Evolutionary conservation across 257 asterid genomes (phyloP).

Genomic region (Parsonsia alboflavescens): DNA sequence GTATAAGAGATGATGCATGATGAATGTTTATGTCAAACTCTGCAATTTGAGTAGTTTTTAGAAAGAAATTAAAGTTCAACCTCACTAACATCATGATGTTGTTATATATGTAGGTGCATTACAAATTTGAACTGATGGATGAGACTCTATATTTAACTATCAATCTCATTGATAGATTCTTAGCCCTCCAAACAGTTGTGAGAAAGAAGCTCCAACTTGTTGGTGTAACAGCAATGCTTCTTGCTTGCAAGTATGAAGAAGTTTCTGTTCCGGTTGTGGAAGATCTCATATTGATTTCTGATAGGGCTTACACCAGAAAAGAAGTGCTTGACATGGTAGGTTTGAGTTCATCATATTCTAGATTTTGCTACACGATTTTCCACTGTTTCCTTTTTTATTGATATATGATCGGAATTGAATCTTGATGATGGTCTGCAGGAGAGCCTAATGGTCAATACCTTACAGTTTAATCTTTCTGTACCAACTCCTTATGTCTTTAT

Average conservation of each 20-base stretch:
- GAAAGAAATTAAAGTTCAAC: neutral
- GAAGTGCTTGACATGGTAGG: conserved; percentile 87
- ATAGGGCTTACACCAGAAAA: conserved; percentile 66
- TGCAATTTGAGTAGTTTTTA: conserved; percentile 1
- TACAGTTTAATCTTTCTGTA: conserved; percentile 69
- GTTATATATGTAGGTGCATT: conserved; percentile 54
- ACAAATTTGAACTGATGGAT: conserved; percentile 95
- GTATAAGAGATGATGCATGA: conserved; percentile 23
- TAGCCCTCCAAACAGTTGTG: conserved; percentile 50
- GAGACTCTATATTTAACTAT: conserved; percentile 82
- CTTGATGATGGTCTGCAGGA: conserved; percentile 43
- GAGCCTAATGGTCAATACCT: conserved; percentile 62
- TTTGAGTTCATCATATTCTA: neutral
- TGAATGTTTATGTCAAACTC: neutral
- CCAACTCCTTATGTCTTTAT: conserved; percentile 86
- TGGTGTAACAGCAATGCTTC: conserved; percentile 87
- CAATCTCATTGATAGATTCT: conserved; percentile 78
- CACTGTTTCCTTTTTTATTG: neutral
- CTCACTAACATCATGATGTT: conserved; percentile 1
- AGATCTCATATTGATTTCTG: conserved; percentile 81
- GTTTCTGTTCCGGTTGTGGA: conserved; percentile 93
- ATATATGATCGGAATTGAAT: conserved; percentile 5
- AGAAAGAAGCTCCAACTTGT: conserved; percentile 89
- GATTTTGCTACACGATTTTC: neutral
- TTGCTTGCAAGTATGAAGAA: conserved; percentile 96